Percentiles rank a stretch among this genome's conserved stretches.
These are phyloP conservation scores for Schizothecium vesticola DNA, from an alignment of 495 filamentous ascomycete genomes.

Conservation along the genomic window DNA sequence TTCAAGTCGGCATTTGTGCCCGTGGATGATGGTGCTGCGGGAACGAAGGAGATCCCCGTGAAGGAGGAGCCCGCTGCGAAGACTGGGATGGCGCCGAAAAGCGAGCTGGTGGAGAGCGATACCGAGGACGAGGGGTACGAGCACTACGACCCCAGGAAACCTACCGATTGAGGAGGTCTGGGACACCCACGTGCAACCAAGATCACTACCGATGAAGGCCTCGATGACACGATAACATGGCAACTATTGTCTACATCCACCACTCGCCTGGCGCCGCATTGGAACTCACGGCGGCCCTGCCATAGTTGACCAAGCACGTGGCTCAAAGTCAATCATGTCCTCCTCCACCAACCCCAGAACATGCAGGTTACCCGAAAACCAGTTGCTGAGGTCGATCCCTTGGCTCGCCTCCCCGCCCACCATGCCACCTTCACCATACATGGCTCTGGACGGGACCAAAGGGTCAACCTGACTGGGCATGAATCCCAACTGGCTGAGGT, in stretches of 20 bases:
- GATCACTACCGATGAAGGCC: background rate
- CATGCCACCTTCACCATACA: conserved; percentile 1
- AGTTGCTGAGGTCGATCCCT: conserved; percentile 53
- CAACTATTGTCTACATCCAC: background rate
- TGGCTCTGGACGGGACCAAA: background rate
- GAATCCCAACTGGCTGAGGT: conserved; percentile 58
- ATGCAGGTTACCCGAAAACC: conserved; percentile 63
- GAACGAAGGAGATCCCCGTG: conserved; percentile 16
- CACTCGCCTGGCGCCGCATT: background rate
- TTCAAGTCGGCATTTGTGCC: conserved; percentile 51
- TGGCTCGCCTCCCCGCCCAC: conserved; percentile 25
- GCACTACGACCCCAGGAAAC: conserved; percentile 48
- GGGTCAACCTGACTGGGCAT: conserved; percentile 36
- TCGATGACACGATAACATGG: background rate
- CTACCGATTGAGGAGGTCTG: conserved; percentile 43
- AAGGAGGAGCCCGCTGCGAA: conserved; percentile 18
- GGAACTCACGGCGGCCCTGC: background rate
- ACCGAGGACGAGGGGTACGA: conserved; percentile 56
- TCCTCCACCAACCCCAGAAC: conserved; percentile 60
- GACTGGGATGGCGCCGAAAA: conserved; percentile 11
- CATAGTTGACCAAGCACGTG: conserved; percentile 26
- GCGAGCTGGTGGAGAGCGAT: conserved; percentile 46
- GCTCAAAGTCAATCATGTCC: conserved; percentile 47
- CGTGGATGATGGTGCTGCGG: conserved; percentile 20
- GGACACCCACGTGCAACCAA: background rate